These are phyloP conservation scores for Rhizophagus clarus DNA, from an alignment of 192 early-diverging fungal species.

Conservation along the genomic window DNA sequence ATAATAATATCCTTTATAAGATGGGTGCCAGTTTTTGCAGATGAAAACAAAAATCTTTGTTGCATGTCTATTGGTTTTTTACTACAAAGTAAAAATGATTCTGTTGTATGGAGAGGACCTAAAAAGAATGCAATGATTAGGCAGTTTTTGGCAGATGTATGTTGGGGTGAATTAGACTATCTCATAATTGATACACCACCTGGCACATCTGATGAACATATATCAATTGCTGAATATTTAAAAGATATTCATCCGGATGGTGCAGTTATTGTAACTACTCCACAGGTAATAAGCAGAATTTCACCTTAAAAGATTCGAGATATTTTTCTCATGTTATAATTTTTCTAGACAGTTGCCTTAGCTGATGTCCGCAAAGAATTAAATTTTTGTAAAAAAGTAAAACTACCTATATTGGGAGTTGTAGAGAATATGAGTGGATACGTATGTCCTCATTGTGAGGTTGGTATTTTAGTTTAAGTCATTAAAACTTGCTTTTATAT, in stretches of 20 bases:
- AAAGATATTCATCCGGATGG: conserved; percentile 81
- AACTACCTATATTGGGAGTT: conserved; percentile 83
- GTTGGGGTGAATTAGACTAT: conserved; percentile 96
- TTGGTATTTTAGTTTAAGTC: conserved; percentile 34
- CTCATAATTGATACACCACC: conserved; percentile 97
- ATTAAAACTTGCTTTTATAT: not conserved
- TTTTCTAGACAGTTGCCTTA: conserved; percentile 56
- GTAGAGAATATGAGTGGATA: conserved; percentile 98
- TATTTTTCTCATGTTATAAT: conserved; percentile 7
- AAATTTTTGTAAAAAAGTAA: conserved; percentile 89
- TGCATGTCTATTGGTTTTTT: conserved; percentile 99
- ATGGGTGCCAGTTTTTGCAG: conserved; percentile 80
- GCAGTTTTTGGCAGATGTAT: conserved; percentile 94
- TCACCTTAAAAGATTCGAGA: not conserved
- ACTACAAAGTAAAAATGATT: conserved; percentile 83
- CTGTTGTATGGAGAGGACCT: conserved; percentile 98
- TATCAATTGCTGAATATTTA: conserved; percentile 89
- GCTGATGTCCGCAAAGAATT: conserved; percentile 94
- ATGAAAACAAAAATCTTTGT: conserved; percentile 64
- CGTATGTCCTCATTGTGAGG: conserved; percentile 83
- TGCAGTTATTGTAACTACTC: conserved; percentile 96
- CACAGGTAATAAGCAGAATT: conserved; percentile 63
- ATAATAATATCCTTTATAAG: conserved; percentile 31
- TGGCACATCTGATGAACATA: conserved; percentile 94
- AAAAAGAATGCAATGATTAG: conserved; percentile 99